Percentiles rank a stretch among this genome's conserved stretches.
Evolutionary conservation across 2,329 filamentous ascomycete genomes (phyloP).

Genomic region (Aspergillus ibericus): DNA sequence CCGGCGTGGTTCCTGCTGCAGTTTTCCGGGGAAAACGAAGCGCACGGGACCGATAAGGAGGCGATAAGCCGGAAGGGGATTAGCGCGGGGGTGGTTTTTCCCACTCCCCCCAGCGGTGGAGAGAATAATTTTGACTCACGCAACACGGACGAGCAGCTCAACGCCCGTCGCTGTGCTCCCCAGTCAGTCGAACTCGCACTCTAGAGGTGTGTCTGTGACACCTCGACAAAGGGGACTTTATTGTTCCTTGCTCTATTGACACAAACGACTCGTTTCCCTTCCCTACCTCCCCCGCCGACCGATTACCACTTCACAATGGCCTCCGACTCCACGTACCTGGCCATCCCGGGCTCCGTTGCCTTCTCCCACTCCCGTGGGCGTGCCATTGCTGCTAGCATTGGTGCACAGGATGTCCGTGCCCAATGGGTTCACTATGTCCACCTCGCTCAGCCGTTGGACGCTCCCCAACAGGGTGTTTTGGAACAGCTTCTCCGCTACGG

Average conservation of each 20-base stretch:
- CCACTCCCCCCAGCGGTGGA: constrained; percentile 12
- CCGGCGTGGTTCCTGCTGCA: neutral
- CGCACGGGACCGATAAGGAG: constrained; percentile 26
- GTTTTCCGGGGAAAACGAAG: constrained; percentile 7
- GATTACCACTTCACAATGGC: constrained; percentile 32
- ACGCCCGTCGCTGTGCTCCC: constrained; percentile 19
- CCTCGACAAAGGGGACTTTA: constrained; percentile 14
- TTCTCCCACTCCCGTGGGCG: constrained; percentile 48
- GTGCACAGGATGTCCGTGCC: constrained; percentile 45
- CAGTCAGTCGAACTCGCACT: constrained; percentile 19
- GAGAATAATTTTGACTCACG: constrained; percentile 19
- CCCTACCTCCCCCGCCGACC: constrained; percentile 11
- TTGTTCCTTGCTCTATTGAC: constrained; percentile 9
- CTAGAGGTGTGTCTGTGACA: constrained; percentile 21
- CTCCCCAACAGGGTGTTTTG: constrained; percentile 52
- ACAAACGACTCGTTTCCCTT: neutral
- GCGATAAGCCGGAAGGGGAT: constrained; percentile 27
- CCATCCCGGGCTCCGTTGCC: constrained; percentile 44
- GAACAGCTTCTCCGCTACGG: constrained; percentile 64
- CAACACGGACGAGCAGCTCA: constrained; percentile 21
- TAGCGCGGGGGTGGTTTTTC: constrained; percentile 27
- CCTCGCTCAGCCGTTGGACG: constrained; percentile 51
- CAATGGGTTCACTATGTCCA: constrained; percentile 65
- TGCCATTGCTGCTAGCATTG: constrained; percentile 44
- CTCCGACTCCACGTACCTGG: constrained; percentile 34